A percentile compares a stretch with the other conserved stretches of the same genome.
phyloP scores from a whole-genome alignment of 768 basidiomycete species.

The Fibroporia radiculosa region DNA sequence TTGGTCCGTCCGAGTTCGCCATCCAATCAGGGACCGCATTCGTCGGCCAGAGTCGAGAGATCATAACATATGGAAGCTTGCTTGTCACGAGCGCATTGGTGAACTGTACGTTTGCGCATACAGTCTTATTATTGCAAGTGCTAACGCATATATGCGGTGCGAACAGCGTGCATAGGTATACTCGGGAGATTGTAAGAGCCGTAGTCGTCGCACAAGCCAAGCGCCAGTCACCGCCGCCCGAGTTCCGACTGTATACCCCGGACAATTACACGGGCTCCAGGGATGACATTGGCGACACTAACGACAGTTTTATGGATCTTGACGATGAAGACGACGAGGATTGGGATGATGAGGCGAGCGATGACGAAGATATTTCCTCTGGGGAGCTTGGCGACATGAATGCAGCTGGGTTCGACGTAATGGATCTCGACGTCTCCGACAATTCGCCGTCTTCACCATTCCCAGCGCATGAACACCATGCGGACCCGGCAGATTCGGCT shows the following conservation, averaged over 20 bases:
- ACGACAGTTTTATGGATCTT: constrained; percentile 2
- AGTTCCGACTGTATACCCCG: constrained; percentile 13
- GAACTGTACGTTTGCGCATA: constrained; percentile 7
- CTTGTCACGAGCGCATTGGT: constrained; percentile 12
- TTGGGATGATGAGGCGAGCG: constrained; percentile 2
- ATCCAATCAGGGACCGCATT: no score
- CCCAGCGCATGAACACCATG: background rate
- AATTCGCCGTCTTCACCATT: background rate
- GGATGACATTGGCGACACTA: background rate
- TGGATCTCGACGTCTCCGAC: constrained; percentile 4
- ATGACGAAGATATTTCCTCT: background rate
- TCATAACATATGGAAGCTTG: constrained; percentile 7
- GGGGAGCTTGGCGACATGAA: background rate
- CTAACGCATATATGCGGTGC: background rate
- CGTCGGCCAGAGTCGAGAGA: background rate
- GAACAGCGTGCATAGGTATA: constrained; percentile 5
- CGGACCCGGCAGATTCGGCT: constrained; percentile 6
- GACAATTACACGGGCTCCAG: background rate
- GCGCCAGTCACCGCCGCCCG: background rate
- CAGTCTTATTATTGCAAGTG: background rate
- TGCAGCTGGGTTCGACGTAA: constrained; percentile 1
- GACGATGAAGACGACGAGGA: constrained; percentile 9
- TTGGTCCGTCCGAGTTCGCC: no score
- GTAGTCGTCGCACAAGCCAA: constrained; percentile 8
- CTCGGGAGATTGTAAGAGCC: constrained; percentile 6